phyloP scores from a whole-genome alignment of 1,284 basidiomycete species.

The Sporisorium scitamineum region DNA sequence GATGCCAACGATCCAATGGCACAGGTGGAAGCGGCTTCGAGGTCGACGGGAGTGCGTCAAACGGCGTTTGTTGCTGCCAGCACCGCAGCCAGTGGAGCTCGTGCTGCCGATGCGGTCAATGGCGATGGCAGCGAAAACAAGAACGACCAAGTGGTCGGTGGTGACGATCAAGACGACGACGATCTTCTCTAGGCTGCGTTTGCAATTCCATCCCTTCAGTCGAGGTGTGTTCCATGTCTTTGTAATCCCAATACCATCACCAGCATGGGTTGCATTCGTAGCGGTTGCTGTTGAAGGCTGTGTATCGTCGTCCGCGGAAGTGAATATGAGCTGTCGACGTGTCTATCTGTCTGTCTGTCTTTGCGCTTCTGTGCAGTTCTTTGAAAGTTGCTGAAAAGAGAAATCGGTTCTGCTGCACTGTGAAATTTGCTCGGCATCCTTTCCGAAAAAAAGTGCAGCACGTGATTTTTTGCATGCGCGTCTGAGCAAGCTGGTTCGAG shows the following conservation, averaged over 20 bases:
- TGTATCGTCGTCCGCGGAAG: not conserved
- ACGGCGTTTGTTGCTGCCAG: slow-evolving; percentile 61
- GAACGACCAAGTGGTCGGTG: slow-evolving; percentile 58
- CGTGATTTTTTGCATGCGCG: too few species aligned
- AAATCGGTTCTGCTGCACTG: too few species aligned
- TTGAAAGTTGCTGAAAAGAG: slow-evolving; percentile 2
- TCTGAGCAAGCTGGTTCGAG: too few species aligned
- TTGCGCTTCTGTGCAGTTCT: slow-evolving; percentile 4
- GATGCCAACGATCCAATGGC: slow-evolving; percentile 74
- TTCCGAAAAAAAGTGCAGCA: not conserved
- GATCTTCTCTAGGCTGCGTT: slow-evolving; percentile 62
- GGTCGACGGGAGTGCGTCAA: slow-evolving; percentile 12
- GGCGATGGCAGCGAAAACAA: slow-evolving; percentile 69
- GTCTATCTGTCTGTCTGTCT: not conserved
- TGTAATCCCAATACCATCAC: not conserved
- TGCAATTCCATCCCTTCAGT: too few species aligned
- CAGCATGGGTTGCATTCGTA: not conserved
- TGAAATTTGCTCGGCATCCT: not conserved
- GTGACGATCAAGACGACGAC: slow-evolving; percentile 66
- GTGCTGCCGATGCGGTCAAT: slow-evolving; percentile 77
- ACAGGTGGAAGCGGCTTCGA: slow-evolving; percentile 67
- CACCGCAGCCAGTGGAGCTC: slow-evolving; percentile 73
- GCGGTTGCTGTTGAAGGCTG: not conserved
- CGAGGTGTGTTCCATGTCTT: not conserved
- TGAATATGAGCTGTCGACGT: slow-evolving; percentile 4